Conservation (phyloP, 208 protist species). For the Jaenimonas drosophilae region DNA sequence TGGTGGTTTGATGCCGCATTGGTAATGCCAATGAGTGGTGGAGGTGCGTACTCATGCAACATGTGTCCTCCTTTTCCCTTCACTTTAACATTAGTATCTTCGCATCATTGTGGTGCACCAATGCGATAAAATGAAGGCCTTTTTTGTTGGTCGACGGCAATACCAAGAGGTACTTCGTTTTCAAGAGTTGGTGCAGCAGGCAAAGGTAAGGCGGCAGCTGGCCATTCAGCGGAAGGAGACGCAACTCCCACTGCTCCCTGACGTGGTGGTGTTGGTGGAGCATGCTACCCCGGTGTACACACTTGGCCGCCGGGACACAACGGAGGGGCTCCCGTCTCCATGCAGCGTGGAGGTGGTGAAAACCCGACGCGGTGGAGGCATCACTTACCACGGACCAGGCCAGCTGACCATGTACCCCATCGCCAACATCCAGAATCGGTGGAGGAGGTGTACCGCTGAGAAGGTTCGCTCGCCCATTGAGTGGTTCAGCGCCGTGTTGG, state of each 20-base stretch:
- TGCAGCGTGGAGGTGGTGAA: constrained; percentile 46
- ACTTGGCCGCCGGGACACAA: constrained; percentile 72
- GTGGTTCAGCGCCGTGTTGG: constrained; percentile 73
- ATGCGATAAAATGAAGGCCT: constrained; percentile 40
- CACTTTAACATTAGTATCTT: too few relatives aligned
- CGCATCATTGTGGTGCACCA: too few relatives aligned
- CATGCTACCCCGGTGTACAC: constrained; percentile 78
- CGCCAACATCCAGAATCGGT: constrained; percentile 61
- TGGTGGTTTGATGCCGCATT: too few relatives aligned
- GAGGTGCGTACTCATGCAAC: too few relatives aligned
- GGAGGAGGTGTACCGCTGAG: constrained; percentile 35
- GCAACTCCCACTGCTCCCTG: constrained; percentile 19
- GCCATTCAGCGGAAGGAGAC: constrained; percentile 19
- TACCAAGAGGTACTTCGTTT: constrained; percentile 46
- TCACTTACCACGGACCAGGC: constrained; percentile 83
- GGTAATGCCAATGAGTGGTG: too few relatives aligned
- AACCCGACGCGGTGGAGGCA: constrained; percentile 67
- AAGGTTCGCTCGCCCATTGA: constrained; percentile 71
- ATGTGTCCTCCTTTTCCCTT: too few relatives aligned
- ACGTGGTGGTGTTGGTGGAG: constrained; percentile 64
- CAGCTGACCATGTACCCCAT: constrained; percentile 86
- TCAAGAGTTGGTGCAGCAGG: constrained; percentile 61
- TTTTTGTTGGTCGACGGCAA: constrained; percentile 41
- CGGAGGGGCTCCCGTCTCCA: constrained; percentile 26
- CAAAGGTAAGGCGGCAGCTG: constrained; percentile 51